Evolutionary conservation across 2,329 filamentous ascomycete genomes (phyloP).

Genomic region (Paradendryphiella salina): DNA sequence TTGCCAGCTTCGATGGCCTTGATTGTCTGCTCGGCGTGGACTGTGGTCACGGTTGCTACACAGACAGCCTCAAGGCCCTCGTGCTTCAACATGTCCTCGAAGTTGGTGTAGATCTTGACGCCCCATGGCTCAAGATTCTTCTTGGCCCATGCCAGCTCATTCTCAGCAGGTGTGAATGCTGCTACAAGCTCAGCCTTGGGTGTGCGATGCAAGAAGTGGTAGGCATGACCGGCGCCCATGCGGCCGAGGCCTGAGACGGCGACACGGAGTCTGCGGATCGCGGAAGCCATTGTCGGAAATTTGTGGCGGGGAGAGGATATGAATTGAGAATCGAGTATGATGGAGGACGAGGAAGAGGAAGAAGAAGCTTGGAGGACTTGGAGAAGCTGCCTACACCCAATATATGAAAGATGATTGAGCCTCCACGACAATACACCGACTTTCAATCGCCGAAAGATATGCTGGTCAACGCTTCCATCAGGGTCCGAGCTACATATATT

Average conservation of each 20-base stretch:
- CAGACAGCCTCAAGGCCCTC: slow-evolving; percentile 60
- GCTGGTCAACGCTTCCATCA: slow-evolving; percentile 29
- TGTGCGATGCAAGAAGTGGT: slow-evolving; percentile 53
- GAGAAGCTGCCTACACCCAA: neutral
- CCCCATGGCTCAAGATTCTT: slow-evolving; percentile 56
- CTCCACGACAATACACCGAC: neutral
- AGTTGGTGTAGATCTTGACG: slow-evolving; percentile 58
- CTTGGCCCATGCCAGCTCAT: slow-evolving; percentile 55
- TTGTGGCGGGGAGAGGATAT: too few species aligned
- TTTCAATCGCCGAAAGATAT: slow-evolving; percentile 6
- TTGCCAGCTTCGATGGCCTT: slow-evolving; percentile 58
- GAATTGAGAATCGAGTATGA: too few species aligned
- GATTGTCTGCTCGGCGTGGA: slow-evolving; percentile 62
- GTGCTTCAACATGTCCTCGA: slow-evolving; percentile 61
- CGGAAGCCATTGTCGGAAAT: slow-evolving; percentile 36
- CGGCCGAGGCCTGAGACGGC: slow-evolving; percentile 54
- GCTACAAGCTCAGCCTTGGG: slow-evolving; percentile 53
- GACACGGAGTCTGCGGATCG: slow-evolving; percentile 49
- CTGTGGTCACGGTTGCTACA: slow-evolving; percentile 58
- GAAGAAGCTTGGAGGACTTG: too few species aligned
- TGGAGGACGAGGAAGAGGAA: too few species aligned
- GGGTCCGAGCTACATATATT: slow-evolving; percentile 13
- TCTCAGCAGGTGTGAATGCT: slow-evolving; percentile 52
- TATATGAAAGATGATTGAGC: neutral
- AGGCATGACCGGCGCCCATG: slow-evolving; percentile 56